These are phyloP conservation scores for Neolentinus lepideus DNA, from an alignment of 1,284 basidiomycete genomes.

Conservation along the genomic window DNA sequence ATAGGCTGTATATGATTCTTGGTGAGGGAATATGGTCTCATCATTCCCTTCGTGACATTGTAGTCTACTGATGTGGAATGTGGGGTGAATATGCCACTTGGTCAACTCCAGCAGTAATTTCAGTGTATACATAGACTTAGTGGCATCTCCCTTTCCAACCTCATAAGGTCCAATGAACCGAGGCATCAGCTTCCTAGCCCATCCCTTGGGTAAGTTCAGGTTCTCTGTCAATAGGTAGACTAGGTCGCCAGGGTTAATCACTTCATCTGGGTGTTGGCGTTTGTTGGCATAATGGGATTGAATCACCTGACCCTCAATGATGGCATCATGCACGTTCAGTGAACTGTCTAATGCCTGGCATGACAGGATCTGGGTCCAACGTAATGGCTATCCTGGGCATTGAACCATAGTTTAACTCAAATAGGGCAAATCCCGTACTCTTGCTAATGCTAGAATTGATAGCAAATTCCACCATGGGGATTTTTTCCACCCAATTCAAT, in stretches of 20 bases:
- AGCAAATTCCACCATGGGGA: constrained; percentile 11
- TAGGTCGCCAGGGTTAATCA: constrained; percentile 13
- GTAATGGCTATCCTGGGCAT: constrained; percentile 11
- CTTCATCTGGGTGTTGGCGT: constrained; percentile 8
- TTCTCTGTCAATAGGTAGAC: constrained; percentile 29
- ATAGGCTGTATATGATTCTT: constrained; percentile 15
- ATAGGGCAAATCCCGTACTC: constrained; percentile 1
- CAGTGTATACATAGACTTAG: constrained; percentile 17
- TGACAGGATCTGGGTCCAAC: background rate
- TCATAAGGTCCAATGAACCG: constrained; percentile 25
- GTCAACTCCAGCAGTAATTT: constrained; percentile 18
- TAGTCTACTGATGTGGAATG: constrained; percentile 20
- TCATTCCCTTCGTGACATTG: constrained; percentile 18
- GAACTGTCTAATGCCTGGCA: constrained; percentile 16
- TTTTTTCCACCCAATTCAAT: constrained; percentile 15
- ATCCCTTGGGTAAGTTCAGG: constrained; percentile 23
- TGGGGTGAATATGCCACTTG: constrained; percentile 15
- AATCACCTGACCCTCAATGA: constrained; percentile 15
- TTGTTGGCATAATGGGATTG: constrained; percentile 20
- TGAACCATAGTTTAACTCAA: constrained; percentile 7
- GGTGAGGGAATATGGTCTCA: constrained; percentile 17
- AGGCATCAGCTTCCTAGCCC: constrained; percentile 23
- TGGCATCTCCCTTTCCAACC: constrained; percentile 10
- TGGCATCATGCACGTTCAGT: constrained; percentile 17
- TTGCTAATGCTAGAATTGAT: constrained; percentile 6